Conservation (phyloP, 2,329 filamentous ascomycete species). For the Botrytis galanthina region DNA sequence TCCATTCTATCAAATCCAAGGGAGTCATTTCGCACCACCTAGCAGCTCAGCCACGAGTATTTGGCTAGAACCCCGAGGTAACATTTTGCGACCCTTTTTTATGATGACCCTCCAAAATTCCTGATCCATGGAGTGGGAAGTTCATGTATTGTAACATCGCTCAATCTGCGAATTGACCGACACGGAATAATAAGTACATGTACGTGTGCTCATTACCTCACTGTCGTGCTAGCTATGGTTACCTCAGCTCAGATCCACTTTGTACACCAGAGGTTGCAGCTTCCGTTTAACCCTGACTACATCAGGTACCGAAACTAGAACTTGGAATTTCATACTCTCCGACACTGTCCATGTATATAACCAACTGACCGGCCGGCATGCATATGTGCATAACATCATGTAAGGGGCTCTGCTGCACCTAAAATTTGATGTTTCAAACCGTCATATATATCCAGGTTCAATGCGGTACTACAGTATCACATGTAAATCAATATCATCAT, state of each 20-base stretch:
- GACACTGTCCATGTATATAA: not conserved
- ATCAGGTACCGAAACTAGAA: not conserved
- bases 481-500: conserved; percentile 7
- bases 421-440: not conserved
- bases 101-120: not conserved
- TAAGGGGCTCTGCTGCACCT: not conserved
- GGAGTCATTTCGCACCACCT: not conserved
- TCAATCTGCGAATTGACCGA: not conserved
- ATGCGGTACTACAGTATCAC: conserved; percentile 14
- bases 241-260: not conserved
- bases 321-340: not conserved
- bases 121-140: not conserved
- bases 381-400: not conserved
- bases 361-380: not conserved
- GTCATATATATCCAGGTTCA: not conserved
- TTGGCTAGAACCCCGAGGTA: not conserved
- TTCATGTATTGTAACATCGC: not conserved
- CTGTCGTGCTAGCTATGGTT: not conserved
- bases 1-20: not conserved
- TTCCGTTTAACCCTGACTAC: not conserved
- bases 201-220: not conserved
- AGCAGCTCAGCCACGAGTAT: not conserved
- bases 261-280: not conserved
- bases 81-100: not conserved
- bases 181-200: not conserved